Conservation (phyloP, 2,329 filamentous ascomycete species). For the Cladophialophora bantiana region DNA sequence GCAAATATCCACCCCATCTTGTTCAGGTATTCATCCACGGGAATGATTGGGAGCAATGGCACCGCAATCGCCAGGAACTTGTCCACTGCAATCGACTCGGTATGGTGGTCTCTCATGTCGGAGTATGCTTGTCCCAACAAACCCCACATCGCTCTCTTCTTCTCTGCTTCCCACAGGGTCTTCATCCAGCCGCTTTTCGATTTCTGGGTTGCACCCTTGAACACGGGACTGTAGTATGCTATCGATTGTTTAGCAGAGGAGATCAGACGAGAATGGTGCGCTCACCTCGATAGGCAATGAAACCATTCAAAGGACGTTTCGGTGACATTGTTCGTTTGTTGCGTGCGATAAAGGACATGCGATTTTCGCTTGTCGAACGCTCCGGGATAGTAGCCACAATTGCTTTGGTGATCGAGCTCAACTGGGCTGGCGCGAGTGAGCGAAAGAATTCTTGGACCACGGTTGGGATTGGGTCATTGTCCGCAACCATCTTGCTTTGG, state of each 20-base stretch:
- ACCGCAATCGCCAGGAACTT: constrained; percentile 56
- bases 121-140: constrained; percentile 64
- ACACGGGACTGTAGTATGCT: constrained; percentile 59
- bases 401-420: constrained; percentile 6
- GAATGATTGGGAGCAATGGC: constrained; percentile 56
- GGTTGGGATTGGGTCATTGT: not conserved
- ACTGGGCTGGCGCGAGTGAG: constrained; percentile 20
- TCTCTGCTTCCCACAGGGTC: constrained; percentile 59
- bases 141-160: constrained; percentile 60
- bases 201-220: constrained; percentile 59
- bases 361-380: not conserved
- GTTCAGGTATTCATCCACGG: constrained; percentile 55
- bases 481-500: no score
- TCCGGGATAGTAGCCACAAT: not conserved
- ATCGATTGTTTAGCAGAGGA: constrained; percentile 14
- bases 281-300: constrained; percentile 51
- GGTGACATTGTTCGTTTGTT: not conserved
- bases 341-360: constrained; percentile 6
- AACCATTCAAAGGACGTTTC: constrained; percentile 47
- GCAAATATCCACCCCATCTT: constrained; percentile 54
- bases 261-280: constrained; percentile 24
- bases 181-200: constrained; percentile 59
- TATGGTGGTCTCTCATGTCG: constrained; percentile 59
- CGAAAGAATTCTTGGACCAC: constrained; percentile 13
- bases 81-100: constrained; percentile 55